phyloP scores from a whole-genome alignment of 1,139 yeast genomes.

The Yamadazyma epiphylla region DNA sequence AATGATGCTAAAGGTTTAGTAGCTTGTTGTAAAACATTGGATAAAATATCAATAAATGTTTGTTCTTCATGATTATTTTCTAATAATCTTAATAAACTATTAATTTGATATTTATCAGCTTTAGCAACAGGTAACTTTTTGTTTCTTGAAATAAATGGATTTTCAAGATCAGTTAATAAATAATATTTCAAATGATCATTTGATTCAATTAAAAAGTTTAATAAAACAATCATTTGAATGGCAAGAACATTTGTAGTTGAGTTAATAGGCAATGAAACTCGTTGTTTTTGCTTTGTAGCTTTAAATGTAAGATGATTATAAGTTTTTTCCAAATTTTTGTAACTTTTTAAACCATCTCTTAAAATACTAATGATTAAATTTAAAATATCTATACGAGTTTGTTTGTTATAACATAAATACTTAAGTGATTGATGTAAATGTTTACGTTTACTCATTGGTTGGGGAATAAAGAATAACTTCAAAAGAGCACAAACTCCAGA shows the following conservation, averaged over 20 bases:
- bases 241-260: conserved; percentile 70
- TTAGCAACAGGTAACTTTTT: conserved; percentile 25
- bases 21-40: conserved; percentile 71
- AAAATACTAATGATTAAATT: conserved; percentile 64
- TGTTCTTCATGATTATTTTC: conserved; percentile 69
- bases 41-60: conserved; percentile 69
- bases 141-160: conserved; percentile 44
- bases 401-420: conserved; percentile 71
- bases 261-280: conserved; percentile 49
- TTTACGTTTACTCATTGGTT: conserved; percentile 62
- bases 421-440: conserved; percentile 63
- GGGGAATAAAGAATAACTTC: conserved; percentile 72
- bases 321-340: conserved; percentile 60
- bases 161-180: conserved; percentile 80
- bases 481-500: conserved; percentile 73
- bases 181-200: conserved; percentile 70
- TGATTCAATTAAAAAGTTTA: conserved; percentile 67
- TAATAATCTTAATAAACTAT: conserved; percentile 58
- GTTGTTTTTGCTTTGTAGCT: conserved; percentile 16
- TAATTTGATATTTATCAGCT: conserved; percentile 63
- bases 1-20: conserved; percentile 66
- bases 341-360: conserved; percentile 68
- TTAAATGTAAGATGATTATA: conserved; percentile 52
- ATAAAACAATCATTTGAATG: conserved; percentile 72
- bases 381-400: conserved; percentile 74